Conservation (phyloP, 2,329 filamentous ascomycete genomes). For the Davidsoniella eucalypti region DNA sequence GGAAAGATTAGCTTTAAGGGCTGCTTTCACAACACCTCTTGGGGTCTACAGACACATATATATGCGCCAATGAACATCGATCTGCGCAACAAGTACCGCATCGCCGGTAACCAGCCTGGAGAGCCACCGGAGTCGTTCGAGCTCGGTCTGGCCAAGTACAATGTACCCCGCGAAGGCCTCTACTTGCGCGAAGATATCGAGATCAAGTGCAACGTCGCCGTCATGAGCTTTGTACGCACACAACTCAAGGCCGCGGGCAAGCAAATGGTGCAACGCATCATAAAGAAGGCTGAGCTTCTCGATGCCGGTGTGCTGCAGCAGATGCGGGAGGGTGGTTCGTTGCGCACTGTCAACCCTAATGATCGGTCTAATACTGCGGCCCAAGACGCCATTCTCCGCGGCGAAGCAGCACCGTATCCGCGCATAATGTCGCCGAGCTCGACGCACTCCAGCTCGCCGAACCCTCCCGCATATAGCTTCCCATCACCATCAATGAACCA, state of each 20-base stretch:
- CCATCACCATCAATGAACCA: not conserved
- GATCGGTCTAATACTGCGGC: slow-evolving; percentile 25
- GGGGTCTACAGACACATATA: slow-evolving; percentile 55
- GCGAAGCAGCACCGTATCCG: not conserved
- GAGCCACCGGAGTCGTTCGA: slow-evolving; percentile 46
- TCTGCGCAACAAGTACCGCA: slow-evolving; percentile 50
- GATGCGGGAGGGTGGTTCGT: slow-evolving; percentile 48
- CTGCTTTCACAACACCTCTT: slow-evolving; percentile 57
- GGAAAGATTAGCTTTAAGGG: slow-evolving; percentile 53
- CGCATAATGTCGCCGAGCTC: not conserved
- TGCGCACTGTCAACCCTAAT: slow-evolving; percentile 41
- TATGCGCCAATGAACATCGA: slow-evolving; percentile 53
- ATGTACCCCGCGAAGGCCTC: slow-evolving; percentile 45
- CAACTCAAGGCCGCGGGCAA: slow-evolving; percentile 50
- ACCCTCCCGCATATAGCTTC: not conserved
- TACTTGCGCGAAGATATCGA: slow-evolving; percentile 57
- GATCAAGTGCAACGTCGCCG: slow-evolving; percentile 50
- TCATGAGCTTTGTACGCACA: slow-evolving; percentile 48
- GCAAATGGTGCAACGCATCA: slow-evolving; percentile 50
- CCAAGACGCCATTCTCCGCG: slow-evolving; percentile 4
- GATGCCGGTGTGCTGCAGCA: slow-evolving; percentile 48
- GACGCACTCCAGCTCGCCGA: not conserved
- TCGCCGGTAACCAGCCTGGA: slow-evolving; percentile 52
- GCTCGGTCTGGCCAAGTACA: slow-evolving; percentile 40
- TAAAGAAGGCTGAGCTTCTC: slow-evolving; percentile 54